Percentiles rank a stretch among this genome's conserved stretches.
These are phyloP conservation scores for Suhomyces sp. DNA, from an alignment of 805 yeast genomes.

Conservation along the genomic window DNA sequence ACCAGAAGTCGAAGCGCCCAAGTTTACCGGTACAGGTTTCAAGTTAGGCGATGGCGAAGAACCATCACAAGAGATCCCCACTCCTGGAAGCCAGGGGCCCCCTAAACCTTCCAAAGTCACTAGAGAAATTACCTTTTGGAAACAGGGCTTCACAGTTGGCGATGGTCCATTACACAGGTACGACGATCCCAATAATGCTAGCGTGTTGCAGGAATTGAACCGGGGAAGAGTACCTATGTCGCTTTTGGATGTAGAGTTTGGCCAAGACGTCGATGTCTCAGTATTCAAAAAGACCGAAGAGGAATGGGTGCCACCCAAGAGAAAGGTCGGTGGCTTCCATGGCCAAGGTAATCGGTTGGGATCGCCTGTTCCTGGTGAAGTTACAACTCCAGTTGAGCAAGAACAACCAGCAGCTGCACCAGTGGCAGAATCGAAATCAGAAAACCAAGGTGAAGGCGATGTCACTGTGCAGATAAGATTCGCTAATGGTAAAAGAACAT, in stretches of 20 bases:
- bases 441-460: slow-evolving; percentile 50
- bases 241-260: slow-evolving; percentile 75
- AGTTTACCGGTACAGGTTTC: slow-evolving; percentile 52
- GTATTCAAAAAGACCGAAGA: slow-evolving; percentile 82
- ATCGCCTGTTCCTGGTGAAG: slow-evolving; percentile 80
- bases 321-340: slow-evolving; percentile 58
- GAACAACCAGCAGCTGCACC: slow-evolving; percentile 12
- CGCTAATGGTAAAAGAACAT: slow-evolving; percentile 72
- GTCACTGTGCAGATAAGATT: slow-evolving; percentile 77
- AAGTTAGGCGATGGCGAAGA: slow-evolving; percentile 48
- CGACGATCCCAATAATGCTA: slow-evolving; percentile 88
- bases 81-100: slow-evolving; percentile 22
- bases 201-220: slow-evolving; percentile 73
- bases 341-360: slow-evolving; percentile 89
- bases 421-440: slow-evolving; percentile 4
- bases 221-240: slow-evolving; percentile 89
- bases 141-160: slow-evolving; percentile 92
- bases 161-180: slow-evolving; percentile 84
- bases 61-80: slow-evolving; percentile 34
- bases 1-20: slow-evolving; percentile 15
- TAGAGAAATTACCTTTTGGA: slow-evolving; percentile 91
- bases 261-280: slow-evolving; percentile 90
- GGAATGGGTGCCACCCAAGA: slow-evolving; percentile 69
- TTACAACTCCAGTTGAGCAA: slow-evolving; percentile 14
- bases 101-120: slow-evolving; percentile 49